Evolutionary conservation across 306 rosid species (phyloP).

Genomic region (Carpinus viminea): DNA sequence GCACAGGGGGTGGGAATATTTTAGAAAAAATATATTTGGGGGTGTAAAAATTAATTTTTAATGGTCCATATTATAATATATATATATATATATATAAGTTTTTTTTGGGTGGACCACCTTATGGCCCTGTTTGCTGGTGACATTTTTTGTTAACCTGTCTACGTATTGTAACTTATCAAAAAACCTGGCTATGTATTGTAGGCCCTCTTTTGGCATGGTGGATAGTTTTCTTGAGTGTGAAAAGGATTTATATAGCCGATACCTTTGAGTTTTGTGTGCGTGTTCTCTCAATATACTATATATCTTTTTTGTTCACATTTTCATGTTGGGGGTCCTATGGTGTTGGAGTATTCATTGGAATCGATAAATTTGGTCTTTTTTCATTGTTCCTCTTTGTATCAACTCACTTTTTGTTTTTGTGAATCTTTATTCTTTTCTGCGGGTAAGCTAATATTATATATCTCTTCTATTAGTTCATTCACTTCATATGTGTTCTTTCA

Average conservation of each 20-base stretch:
- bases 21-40: too few relatives aligned
- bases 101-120: too few relatives aligned
- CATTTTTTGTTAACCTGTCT: not conserved
- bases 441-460: not conserved
- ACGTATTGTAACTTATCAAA: not conserved
- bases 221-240: not conserved
- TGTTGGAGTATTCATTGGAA: not conserved
- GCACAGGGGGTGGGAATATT: too few relatives aligned
- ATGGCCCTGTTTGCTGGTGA: not conserved
- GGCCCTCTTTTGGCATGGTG: not conserved
- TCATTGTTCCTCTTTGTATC: not conserved
- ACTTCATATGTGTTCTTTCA: slow-evolving; percentile 12
- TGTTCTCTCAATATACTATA: not conserved
- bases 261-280: too few relatives aligned
- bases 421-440: not conserved
- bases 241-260: not conserved
- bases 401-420: not conserved
- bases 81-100: too few relatives aligned
- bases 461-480: not conserved
- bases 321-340: not conserved
- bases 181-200: not conserved
- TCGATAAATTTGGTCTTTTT: not conserved
- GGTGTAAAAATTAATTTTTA: too few relatives aligned
- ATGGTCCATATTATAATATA: too few relatives aligned
- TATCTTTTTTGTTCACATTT: not conserved